Conservation (phyloP, 306 rosid genomes). For the Quercus alba region DNA sequence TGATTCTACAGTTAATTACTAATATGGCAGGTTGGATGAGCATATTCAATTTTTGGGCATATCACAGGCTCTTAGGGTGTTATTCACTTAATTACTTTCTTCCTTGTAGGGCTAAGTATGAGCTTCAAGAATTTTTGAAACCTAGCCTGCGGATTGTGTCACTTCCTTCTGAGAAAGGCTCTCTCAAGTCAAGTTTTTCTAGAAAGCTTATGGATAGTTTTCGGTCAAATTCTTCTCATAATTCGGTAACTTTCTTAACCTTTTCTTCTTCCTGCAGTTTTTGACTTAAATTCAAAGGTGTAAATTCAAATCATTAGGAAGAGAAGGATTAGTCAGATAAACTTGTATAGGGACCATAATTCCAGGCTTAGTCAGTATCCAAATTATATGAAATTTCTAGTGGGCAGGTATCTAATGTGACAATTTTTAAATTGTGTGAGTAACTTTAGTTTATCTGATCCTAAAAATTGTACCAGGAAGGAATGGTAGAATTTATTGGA, state of each 20-base stretch:
- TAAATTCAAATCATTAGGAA: not conserved
- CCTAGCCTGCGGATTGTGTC: conserved; percentile 90
- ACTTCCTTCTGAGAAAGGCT: conserved; percentile 41
- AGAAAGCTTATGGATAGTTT: conserved; percentile 52
- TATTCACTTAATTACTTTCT: conserved; percentile 20
- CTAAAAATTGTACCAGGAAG: conserved; percentile 62
- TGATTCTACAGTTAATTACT: not conserved
- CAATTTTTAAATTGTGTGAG: not conserved
- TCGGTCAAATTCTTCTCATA: conserved; percentile 45
- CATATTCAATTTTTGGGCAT: conserved; percentile 8
- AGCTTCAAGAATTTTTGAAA: conserved; percentile 84
- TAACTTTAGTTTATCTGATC: conserved; percentile 26
- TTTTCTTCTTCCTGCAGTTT: conserved; percentile 19
- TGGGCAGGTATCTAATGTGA: not conserved
- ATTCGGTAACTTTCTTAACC: conserved; percentile 45
- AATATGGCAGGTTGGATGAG: not conserved
- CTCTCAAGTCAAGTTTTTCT: conserved; percentile 53
- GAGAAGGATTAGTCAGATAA: conserved; percentile 7
- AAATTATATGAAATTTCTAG: conserved; percentile 3
- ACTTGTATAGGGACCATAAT: conserved; percentile 12
- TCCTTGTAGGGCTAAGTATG: conserved; percentile 79
- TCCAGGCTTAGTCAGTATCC: conserved; percentile 5
- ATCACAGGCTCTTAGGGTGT: conserved; percentile 11
- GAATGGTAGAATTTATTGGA: conserved; percentile 93
- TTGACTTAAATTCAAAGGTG: conserved; percentile 5